Percentiles rank a stretch among this genome's conserved stretches.
These are phyloP conservation scores for Yarrowia divulgata DNA, from an alignment of 805 yeast genomes.

Conservation along the genomic window DNA sequence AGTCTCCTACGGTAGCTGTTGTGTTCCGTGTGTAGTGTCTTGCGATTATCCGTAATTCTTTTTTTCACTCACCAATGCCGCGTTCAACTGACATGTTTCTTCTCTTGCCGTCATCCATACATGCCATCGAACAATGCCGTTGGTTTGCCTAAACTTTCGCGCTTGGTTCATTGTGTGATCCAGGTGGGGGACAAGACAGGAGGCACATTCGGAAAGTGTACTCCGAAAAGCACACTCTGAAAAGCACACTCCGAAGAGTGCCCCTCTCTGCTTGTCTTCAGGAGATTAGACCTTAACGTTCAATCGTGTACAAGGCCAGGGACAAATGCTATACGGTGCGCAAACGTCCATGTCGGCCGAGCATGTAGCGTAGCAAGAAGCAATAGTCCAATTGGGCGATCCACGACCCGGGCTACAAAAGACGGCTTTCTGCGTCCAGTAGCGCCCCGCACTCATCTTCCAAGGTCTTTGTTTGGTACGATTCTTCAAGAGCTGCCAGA, in stretches of 20 bases:
- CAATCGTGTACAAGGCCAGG: background rate
- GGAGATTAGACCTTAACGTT: background rate
- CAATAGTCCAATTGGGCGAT: too few relatives aligned
- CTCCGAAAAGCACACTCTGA: too few relatives aligned
- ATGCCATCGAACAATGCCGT: background rate
- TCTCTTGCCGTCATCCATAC: background rate
- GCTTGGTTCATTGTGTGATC: too few relatives aligned
- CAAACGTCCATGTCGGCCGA: too few relatives aligned
- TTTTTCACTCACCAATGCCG: background rate
- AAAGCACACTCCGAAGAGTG: background rate
- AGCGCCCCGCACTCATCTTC: constrained; percentile 8
- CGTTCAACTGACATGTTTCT: too few relatives aligned
- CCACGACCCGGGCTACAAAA: too few relatives aligned
- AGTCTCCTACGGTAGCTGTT: too few relatives aligned
- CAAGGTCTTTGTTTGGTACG: background rate
- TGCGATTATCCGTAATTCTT: too few relatives aligned
- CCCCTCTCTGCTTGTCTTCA: background rate
- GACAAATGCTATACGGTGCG: too few relatives aligned
- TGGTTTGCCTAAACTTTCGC: background rate
- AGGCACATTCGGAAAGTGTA: background rate
- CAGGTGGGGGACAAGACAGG: constrained; percentile 10
- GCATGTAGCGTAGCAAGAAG: too few relatives aligned
- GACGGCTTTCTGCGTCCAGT: background rate
- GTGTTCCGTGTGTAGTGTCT: too few relatives aligned
- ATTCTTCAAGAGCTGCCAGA: constrained; percentile 3